phyloP scores from a whole-genome alignment of 805 yeast species.

The Ogataea naganishii region DNA sequence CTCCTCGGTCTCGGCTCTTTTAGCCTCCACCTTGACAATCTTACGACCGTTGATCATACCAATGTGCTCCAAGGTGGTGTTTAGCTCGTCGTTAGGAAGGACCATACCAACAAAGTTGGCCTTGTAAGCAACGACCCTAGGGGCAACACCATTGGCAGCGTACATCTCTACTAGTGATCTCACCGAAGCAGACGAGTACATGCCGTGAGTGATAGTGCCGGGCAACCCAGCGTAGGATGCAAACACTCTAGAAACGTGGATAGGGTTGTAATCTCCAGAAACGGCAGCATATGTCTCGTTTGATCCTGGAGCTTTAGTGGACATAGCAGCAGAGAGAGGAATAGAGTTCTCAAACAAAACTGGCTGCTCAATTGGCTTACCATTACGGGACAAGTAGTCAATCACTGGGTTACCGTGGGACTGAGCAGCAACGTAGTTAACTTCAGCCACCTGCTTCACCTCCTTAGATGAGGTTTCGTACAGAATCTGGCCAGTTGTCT shows the following conservation, averaged over 20 bases:
- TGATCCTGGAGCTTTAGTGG: constrained; percentile 83
- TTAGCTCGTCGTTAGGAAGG: constrained; percentile 84
- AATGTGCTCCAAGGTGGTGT: constrained; percentile 84
- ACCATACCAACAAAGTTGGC: constrained; percentile 96
- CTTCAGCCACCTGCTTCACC: constrained; percentile 71
- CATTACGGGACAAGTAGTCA: constrained; percentile 87
- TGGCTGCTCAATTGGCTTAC: constrained; percentile 91
- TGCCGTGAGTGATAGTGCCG: constrained; percentile 98
- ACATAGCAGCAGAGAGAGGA: constrained; percentile 62
- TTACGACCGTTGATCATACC: constrained; percentile 99
- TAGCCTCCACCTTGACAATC: constrained; percentile 86
- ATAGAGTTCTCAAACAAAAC: constrained; percentile 82
- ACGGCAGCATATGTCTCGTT: constrained; percentile 96
- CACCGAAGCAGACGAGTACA: constrained; percentile 95
- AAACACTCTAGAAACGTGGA: constrained; percentile 93
- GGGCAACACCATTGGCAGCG: constrained; percentile 96
- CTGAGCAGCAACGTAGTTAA: constrained; percentile 82
- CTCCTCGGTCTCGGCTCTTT: constrained; percentile 70
- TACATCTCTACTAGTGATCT: constrained; percentile 94
- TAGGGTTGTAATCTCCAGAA: constrained; percentile 97
- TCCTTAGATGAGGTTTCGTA: constrained; percentile 91
- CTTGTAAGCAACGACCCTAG: constrained; percentile 90
- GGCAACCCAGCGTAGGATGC: constrained; percentile 89
- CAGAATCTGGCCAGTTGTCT: constrained; percentile 76
- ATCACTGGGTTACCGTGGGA: constrained; percentile 97